These are phyloP conservation scores for Gaeumannomyces sp. DNA, from an alignment of 2,329 filamentous ascomycete genomes.

Conservation along the genomic window DNA sequence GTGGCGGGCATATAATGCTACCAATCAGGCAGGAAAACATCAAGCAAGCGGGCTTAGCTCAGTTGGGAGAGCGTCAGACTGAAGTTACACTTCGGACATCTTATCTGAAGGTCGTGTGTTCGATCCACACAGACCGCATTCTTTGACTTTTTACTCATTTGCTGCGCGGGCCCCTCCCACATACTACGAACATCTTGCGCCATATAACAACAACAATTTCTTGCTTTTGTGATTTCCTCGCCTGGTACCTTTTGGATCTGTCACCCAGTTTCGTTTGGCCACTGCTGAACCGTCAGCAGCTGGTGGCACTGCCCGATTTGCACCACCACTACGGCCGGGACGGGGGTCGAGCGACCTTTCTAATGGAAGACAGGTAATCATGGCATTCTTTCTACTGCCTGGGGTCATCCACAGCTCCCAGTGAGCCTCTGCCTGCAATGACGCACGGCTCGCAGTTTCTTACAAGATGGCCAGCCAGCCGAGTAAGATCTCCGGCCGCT, in stretches of 20 bases:
- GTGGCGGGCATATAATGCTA: not conserved
- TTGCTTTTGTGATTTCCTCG: no score
- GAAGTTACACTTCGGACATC: not conserved
- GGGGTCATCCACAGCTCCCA: no score
- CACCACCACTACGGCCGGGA: not conserved
- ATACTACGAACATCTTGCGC: no score
- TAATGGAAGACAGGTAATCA: no score
- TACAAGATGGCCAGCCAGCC: no score
- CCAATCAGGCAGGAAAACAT: not conserved
- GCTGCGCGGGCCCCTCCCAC: not conserved
- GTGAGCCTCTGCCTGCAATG: no score
- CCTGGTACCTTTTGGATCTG: no score
- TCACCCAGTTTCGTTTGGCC: no score
- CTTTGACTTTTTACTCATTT: not conserved
- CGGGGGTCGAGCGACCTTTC: not conserved
- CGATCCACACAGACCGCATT: conserved; percentile 1
- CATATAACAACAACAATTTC: no score
- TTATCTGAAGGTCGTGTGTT: conserved; percentile 1
- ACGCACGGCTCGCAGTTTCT: no score
- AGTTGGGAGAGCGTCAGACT: conserved; percentile 1
- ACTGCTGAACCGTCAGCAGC: not conserved
- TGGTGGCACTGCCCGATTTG: no score
- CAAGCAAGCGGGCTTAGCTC: not conserved
- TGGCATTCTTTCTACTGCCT: no score
- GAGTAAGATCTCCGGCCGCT: not conserved